phyloP scores from a whole-genome alignment of 345 rosid species.

The Lumnitzera littorea region DNA sequence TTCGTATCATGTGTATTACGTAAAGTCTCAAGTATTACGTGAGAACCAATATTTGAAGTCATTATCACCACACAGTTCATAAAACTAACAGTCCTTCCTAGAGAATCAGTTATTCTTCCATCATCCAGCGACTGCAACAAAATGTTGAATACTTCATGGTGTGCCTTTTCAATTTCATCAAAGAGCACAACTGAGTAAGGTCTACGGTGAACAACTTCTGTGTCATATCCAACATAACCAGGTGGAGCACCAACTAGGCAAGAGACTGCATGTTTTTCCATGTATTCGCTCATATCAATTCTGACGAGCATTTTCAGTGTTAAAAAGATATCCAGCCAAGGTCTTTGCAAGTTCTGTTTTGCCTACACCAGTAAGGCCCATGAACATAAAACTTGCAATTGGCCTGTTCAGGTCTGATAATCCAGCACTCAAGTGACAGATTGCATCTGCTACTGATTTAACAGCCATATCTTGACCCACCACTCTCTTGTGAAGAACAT shows the following conservation, averaged over 20 bases:
- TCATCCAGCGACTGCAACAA: conserved; percentile 81
- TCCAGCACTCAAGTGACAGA: conserved; percentile 92
- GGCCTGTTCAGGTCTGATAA: conserved; percentile 93
- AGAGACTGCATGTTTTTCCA: conserved; percentile 95
- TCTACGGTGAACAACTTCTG: conserved; percentile 90
- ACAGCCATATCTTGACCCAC: conserved; percentile 95
- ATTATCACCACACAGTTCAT: conserved; percentile 78
- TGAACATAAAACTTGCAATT: conserved; percentile 95
- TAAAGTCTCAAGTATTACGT: conserved; percentile 74
- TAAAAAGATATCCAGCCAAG: conserved; percentile 80
- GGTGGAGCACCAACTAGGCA: conserved; percentile 93
- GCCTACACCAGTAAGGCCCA: conserved; percentile 99
- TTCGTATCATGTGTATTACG: conserved; percentile 42
- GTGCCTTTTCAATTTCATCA: conserved; percentile 97
- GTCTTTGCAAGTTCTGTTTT: conserved; percentile 94
- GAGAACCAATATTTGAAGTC: conserved; percentile 97
- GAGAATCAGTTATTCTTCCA: conserved; percentile 95
- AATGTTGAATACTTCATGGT: conserved; percentile 84
- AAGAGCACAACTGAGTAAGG: conserved; percentile 89
- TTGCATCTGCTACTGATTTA: conserved; percentile 91
- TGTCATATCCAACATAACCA: conserved; percentile 92
- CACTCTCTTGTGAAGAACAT: conserved; percentile 85
- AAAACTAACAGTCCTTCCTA: conserved; percentile 86
- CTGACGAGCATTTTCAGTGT: conserved; percentile 89
- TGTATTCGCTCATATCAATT: conserved; percentile 92